Evolutionary conservation across 768 basidiomycete species (phyloP), one percentile per base, ranked within the genome.

Genomic region (Dentipellis fragilis): DNA sequence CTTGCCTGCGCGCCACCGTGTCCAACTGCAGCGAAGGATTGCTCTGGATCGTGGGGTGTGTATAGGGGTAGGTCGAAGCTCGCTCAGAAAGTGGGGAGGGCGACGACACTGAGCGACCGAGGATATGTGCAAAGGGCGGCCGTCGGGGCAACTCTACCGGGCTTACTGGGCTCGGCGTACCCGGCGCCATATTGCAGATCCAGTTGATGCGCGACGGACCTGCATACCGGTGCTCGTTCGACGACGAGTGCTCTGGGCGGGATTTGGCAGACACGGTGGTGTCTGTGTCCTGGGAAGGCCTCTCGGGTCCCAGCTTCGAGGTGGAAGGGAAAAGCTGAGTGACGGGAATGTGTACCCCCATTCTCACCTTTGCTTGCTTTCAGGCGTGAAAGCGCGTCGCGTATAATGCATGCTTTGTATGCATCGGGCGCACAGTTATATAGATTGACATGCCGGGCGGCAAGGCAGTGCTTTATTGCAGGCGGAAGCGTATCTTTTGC

Each of bases 1-100:
- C 35, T 64, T 66, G 19, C 65, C 53, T 23, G 48, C 50, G 14
- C 8, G 49, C 29, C 23, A 35, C 4, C 23, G 19, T 56, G 47
- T 76, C 72, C 14, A 73, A 66, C 36, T 72, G 75, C 23, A 79
- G 65, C 14, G 74, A 75, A 40, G 73, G 75, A 9, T 73, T 69
- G 56, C 75, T 75, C 59, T 70, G 67, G 34, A 68, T 62, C 9
- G 68, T 66, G n/a, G 62, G 51, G 4, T 62, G 59, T 17, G 56
- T 49, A 46, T 55, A 59, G 17, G 59, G 53, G 8, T 50, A 65
- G 51, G 51, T 63, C 63, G 46, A 67, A 61, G 64, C 47, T 16
- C 55, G 39, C 23, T 54, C 59, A 2, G 61, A 60, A 23, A 62
- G 54, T 16, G 22, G 22, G 23, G 48, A 49, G 14, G 48, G 48